These are phyloP conservation scores for Teratosphaeria destructans DNA, from an alignment of 2,329 filamentous ascomycete genomes.

Conservation along the genomic window DNA sequence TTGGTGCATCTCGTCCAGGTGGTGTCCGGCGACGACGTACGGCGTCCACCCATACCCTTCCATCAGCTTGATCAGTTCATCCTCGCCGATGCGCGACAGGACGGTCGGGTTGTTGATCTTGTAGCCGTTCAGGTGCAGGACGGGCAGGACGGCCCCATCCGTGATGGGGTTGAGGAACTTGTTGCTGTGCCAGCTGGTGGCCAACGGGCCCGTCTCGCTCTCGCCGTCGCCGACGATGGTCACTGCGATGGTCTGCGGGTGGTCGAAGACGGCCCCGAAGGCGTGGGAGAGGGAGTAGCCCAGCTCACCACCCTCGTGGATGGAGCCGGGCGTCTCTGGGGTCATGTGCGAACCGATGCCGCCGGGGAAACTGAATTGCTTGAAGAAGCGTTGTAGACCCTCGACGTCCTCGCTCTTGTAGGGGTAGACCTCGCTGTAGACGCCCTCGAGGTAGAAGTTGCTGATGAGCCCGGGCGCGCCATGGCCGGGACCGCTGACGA, in stretches of 20 bases:
- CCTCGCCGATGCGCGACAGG: constrained; percentile 61
- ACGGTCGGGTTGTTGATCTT: constrained; percentile 76
- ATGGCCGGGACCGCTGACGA: constrained; percentile 67
- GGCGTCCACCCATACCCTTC: constrained; percentile 68
- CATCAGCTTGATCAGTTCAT: constrained; percentile 61
- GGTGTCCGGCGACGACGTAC: constrained; percentile 69
- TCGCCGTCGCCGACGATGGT: constrained; percentile 75
- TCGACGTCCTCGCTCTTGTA: constrained; percentile 58
- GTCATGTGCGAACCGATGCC: constrained; percentile 70
- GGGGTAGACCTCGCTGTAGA: constrained; percentile 68
- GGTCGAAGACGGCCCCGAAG: constrained; percentile 65
- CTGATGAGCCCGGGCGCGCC: constrained; percentile 67
- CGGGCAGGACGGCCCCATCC: constrained; percentile 66
- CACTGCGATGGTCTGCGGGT: constrained; percentile 62
- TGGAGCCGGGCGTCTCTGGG: constrained; percentile 63
- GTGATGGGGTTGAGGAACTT: constrained; percentile 73
- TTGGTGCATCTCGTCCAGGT: constrained; percentile 66
- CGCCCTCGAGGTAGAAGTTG: constrained; percentile 66
- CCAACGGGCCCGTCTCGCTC: constrained; percentile 68
- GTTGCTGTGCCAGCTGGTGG: constrained; percentile 71
- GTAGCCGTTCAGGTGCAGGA: constrained; percentile 72
- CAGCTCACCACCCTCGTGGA: constrained; percentile 68
- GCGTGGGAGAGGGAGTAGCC: constrained; percentile 74
- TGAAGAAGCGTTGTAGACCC: constrained; percentile 68
- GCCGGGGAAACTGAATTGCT: constrained; percentile 72